Conservation (phyloP, 306 rosid genomes). For the Rubus parviflorus region DNA sequence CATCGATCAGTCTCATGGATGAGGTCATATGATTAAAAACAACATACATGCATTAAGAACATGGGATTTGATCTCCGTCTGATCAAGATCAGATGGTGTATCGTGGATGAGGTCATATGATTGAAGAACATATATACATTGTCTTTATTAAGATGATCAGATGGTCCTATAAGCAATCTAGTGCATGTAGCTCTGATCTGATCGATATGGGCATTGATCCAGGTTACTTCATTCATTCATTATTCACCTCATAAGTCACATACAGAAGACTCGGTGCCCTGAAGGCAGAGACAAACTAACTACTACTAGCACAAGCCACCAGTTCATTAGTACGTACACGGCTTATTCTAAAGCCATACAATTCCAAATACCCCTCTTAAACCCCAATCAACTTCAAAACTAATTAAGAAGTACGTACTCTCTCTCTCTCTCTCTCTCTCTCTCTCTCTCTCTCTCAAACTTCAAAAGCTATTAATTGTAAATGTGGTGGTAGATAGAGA, state of each 20-base stretch:
- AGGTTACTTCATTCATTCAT: neutral
- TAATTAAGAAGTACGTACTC: neutral
- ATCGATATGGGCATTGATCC: neutral
- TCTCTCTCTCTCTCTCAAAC: neutral
- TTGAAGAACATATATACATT: neutral
- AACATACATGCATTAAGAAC: neutral
- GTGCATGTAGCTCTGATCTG: too few species aligned
- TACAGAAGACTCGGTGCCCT: neutral
- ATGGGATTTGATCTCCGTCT: neutral
- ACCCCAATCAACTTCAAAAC: neutral
- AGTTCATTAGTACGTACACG: neutral
- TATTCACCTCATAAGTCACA: neutral
- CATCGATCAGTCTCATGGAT: neutral
- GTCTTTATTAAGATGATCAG: neutral
- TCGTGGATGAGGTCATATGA: neutral
- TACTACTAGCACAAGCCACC: neutral
- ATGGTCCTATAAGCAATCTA: neutral
- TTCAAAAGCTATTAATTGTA: neutral
- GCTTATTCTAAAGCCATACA: neutral
- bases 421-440: neutral
- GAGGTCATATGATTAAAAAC: neutral
- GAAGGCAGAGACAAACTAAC: neutral
- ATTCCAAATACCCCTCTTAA: neutral
- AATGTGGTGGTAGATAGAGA: constrained; percentile 25
- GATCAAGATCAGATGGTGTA: neutral